A percentile compares a stretch with the other conserved stretches of the same genome.
Evolutionary conservation across 768 basidiomycete species (phyloP).

Genomic region (Leucocoprinus sp.): DNA sequence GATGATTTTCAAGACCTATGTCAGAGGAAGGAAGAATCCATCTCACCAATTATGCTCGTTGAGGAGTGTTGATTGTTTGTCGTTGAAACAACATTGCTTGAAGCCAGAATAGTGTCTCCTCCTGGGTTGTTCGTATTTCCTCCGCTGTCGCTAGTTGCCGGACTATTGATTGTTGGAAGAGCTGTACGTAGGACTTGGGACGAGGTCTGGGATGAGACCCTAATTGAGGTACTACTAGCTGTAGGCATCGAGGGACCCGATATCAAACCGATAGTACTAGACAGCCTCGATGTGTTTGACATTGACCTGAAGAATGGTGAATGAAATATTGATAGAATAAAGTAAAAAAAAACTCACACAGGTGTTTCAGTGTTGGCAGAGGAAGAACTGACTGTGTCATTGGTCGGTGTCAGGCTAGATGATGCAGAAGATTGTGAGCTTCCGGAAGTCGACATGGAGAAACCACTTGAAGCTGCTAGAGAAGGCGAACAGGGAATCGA

Average conservation of each 20-base stretch:
- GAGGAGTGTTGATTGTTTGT: not conserved
- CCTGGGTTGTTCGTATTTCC: not conserved
- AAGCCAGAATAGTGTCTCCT: not conserved
- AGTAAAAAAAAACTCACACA: not conserved
- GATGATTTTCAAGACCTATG: not conserved
- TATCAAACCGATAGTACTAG: not conserved
- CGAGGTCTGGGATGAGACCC: not conserved
- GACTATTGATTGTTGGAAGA: not conserved
- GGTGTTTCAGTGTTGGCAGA: not conserved
- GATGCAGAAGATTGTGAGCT: conserved; percentile 5
- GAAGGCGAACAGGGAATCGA: conserved; percentile 1
- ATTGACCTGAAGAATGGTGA: conserved; percentile 2
- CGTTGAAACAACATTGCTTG: not conserved
- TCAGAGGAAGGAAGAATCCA: not conserved
- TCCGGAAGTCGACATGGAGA: conserved; percentile 9
- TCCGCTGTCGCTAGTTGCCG: not conserved
- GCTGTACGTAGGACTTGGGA: not conserved
- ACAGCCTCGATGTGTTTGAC: not conserved
- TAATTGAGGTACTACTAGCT: not conserved
- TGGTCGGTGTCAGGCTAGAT: not conserved
- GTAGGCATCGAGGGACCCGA: not conserved
- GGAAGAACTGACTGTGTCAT: not conserved
- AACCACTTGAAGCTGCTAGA: not conserved
- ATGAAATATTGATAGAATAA: not conserved
- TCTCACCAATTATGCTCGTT: not conserved